Evolutionary conservation across 371 early-diverging fungal genomes (phyloP).

Genomic region (Catenaria anguillulae): DNA sequence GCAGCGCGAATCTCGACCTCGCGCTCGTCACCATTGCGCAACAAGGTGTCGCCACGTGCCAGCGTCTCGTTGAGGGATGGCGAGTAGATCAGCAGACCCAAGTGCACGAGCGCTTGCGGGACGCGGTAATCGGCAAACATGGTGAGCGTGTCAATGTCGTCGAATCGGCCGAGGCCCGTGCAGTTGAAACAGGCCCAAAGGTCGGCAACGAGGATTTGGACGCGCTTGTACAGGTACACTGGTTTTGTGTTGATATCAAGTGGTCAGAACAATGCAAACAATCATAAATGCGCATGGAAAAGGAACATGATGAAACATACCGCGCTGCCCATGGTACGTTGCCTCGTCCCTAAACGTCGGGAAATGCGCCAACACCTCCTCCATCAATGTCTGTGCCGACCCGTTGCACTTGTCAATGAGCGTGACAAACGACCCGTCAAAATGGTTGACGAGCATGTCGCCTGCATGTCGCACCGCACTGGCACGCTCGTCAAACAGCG

Average conservation of each 20-base stretch:
- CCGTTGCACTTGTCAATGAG: conserved; percentile 34
- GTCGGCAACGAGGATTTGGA: conserved; percentile 82
- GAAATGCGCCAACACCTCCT: conserved; percentile 43
- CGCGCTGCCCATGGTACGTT: conserved; percentile 29
- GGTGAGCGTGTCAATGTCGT: conserved; percentile 66
- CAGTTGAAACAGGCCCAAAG: conserved; percentile 81
- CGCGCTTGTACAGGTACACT: conserved; percentile 64
- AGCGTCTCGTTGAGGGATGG: conserved; percentile 22
- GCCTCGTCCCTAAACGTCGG: conserved; percentile 55
- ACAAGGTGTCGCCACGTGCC: not conserved
- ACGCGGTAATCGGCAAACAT: conserved; percentile 87
- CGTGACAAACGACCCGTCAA: conserved; percentile 50
- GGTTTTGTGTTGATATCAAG: too few species aligned
- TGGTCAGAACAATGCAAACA: not conserved
- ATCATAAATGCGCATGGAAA: too few species aligned
- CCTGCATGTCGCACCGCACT: conserved; percentile 54
- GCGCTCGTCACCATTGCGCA: conserved; percentile 11
- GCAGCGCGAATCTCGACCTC: conserved; percentile 78
- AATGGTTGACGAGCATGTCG: conserved; percentile 40
- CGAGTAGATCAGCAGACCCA: conserved; percentile 56
- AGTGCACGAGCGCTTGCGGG: conserved; percentile 51
- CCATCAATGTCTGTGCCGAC: conserved; percentile 41
- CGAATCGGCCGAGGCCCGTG: conserved; percentile 38
- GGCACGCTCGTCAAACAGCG: conserved; percentile 45
- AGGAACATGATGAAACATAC: not conserved